Evolutionary conservation across 2,329 filamentous ascomycete species (phyloP), one percentile per base, ranked within the genome.

Genomic region (Stachybotrys elegans): DNA sequence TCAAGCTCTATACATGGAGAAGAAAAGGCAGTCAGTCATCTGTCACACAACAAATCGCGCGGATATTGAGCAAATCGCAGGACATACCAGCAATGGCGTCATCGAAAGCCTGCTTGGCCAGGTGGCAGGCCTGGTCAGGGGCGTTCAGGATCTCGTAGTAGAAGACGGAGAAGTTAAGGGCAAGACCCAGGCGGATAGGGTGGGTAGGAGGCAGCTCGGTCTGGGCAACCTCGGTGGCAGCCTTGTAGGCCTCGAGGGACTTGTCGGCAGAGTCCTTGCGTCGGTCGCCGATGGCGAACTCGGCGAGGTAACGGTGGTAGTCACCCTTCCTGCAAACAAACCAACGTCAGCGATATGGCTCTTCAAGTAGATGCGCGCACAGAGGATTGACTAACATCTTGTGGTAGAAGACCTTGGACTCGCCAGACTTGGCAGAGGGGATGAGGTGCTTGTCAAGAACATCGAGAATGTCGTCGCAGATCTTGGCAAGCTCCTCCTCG

Each of bases 101-200:
- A 68, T 97, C 92, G 66, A 97, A 97, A 40, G 93, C 92, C 79
- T 97, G 92, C 84, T 97, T 97, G 73, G 92, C 92, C 58, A 96
- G 84, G 71, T 95, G 91, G 84, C 92, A 96, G 66, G 91, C 92
- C 76, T 94, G 92, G 70, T 97, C 93, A 53, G 92, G 92, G 35
- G 92, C 90, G 80, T 97, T 98, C 63, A 97, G 80, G 69, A 97
- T 98, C 83, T 98, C 93, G 72, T 98, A 98, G 85, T 97, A 97
- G 81, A 96, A 97, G 64, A 96, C 91, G 55, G 91, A 96, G 83
- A 97, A 96, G 86, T 96, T 97, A 59, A 97, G 84, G 57, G 92
- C 92, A 63, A 97, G 86, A 70, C 92, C 92, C 56, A 97, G 88
- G 63, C 92, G 91, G 77, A 97, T 97, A 61, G 92, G 92, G 80